phyloP scores from a whole-genome alignment of 768 basidiomycete species.

The Tylopilus subfusipes region DNA sequence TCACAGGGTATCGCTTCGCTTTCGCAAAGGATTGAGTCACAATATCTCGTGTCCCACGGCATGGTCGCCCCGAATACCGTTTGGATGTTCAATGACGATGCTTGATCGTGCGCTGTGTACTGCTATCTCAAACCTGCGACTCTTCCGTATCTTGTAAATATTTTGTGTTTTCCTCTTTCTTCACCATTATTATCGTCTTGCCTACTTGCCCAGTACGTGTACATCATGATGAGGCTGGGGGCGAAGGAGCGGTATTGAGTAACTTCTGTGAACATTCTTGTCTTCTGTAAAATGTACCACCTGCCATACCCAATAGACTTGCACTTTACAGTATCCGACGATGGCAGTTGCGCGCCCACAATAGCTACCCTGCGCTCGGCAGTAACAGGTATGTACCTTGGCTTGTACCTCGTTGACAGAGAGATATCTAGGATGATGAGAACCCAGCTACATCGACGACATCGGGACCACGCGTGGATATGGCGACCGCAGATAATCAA shows the following conservation, averaged over 20 bases:
- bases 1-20: constrained; percentile 14
- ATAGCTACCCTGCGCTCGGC: neutral
- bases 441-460: neutral
- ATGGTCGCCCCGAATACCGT: constrained; percentile 6
- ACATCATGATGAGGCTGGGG: constrained; percentile 16
- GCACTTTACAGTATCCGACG: neutral
- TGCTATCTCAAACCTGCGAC: neutral
- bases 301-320: constrained; percentile 28
- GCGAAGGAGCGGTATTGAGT: constrained; percentile 16
- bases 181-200: constrained; percentile 9
- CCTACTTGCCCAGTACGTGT: constrained; percentile 27
- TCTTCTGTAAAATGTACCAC: constrained; percentile 22
- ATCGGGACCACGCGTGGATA: constrained; percentile 5
- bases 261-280: constrained; percentile 18
- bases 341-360: neutral
- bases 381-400: too few relatives aligned
- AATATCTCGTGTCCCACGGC: constrained; percentile 13
- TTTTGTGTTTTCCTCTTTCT: constrained; percentile 10
- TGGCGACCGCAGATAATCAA: neutral
- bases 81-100: constrained; percentile 20
- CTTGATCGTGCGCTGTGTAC: constrained; percentile 4
- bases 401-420: neutral
- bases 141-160: constrained; percentile 24
- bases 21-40: constrained; percentile 11
- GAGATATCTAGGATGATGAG: neutral